Evolutionary conservation across 2,329 filamentous ascomycete genomes (phyloP), one percentile per base, ranked within the genome.

Genomic region (Penicillium sp.): DNA sequence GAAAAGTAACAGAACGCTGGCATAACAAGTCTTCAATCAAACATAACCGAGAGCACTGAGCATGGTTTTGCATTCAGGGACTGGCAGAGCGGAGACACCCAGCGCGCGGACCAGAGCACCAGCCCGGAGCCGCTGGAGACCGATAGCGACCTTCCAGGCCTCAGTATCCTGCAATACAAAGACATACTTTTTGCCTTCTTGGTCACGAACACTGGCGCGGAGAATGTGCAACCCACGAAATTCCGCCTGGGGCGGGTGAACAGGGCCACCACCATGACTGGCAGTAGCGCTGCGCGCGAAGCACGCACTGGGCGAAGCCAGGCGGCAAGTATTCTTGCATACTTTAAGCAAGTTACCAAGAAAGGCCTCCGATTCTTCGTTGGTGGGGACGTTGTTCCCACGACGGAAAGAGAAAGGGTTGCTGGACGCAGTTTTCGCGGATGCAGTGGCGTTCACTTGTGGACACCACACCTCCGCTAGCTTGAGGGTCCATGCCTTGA

Each of bases 401-500:
- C 81, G 80, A 50, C 71, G 68, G 57, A 75, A 75, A 29, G 70
- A 71, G 47, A 68, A 64, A n/a, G 67, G 66, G 34, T 67, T 70
- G 52, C 58, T 68, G 39, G 68, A 65, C 6, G 53, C 56, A 7
- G 50, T 58, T 58, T 74, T 75, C 19, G 63, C 50, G 15, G 65
- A 46, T 77, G 67, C 63, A 74, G 72, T 66, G 73, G 75, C 64
- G 75, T 72, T 70, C 78, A 84, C 78, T 73, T 87, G 84, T 69
- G 84, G 82, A 70, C 88, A 92, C 85, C 88, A 91, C 79, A 94
- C 87, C 83, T 97, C 94, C 75, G 95, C 86, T 63, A 89, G 80
- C 78, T 96, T 97, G 76, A 99, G 84, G 43, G 92, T 96, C 94
- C 94, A 97, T 27, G 93, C 92, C 76, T 97, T 97, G 70, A 97